Base-by-base conservation (phyloP, 2,329 filamentous ascomycete genomes). In the Cordyceps cateniannulata region DNA sequence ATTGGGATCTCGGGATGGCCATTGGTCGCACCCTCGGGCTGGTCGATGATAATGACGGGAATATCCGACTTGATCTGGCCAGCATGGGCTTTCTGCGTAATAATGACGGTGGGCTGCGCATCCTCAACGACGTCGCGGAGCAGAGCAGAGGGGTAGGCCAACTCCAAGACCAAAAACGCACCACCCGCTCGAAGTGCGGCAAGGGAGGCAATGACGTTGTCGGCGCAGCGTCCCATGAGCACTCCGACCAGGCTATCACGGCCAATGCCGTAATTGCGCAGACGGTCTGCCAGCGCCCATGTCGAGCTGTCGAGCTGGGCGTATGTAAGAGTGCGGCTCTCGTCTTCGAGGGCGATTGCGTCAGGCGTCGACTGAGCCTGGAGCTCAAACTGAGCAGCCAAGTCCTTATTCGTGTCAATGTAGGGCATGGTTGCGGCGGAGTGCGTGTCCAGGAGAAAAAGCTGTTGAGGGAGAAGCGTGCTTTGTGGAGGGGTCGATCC, bases 161-260 rank as follows among this genome's bases (percentile, higher is more conserved):
- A 79, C 73, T 93, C 90, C 3, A 93, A 82, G 2, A 93, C 89
- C 5, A 93, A 79, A 69, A 92, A 93, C 1, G 90, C 90, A 59
- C 90, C 90, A 56, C 89, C 90, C 2, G 90, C 89, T 62, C 88
- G 85, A 44, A 93, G 81, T n/a, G 88, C 85, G 27, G 90, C 90
- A 57, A 93, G 78, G 69, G 87, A 91, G 18, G 89, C 86, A 72
- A 93, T 86, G 63, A 93, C 87, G 73, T 93, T 91, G 73, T 91
- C 83, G 53, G 88, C 88, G 70, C 88, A 90, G 59, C 89, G 85
- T 60, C 85, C 86, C 69, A 93, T 81, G 57, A 93, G 80, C 47
- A 93, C 85, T 58, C 90, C 90, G 35, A 93, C 89, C 20, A 91
- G 80, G 65, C 80, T 81, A 72, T 93, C 89, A 62, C 89, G 86